Percentiles rank a stretch among this genome's conserved stretches.
Conservation (phyloP, 495 filamentous ascomycete genomes). For the Talaromyces borbonicus region DNA sequence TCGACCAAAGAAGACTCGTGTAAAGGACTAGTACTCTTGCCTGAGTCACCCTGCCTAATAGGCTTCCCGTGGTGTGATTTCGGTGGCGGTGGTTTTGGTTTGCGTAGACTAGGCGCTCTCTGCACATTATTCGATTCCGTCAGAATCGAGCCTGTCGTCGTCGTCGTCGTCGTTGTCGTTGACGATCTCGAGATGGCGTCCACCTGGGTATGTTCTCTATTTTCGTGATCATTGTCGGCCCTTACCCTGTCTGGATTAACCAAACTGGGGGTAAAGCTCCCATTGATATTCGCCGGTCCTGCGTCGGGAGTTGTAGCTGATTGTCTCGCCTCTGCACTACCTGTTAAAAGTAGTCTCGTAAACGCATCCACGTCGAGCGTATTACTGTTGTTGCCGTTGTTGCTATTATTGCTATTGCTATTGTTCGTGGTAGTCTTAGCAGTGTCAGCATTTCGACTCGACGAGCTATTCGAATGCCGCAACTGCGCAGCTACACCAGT, state of each 20-base stretch:
- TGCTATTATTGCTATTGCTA: background rate
- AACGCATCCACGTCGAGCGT: slow-evolving; percentile 54
- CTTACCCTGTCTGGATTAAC: slow-evolving; percentile 1
- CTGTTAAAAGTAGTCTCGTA: slow-evolving; percentile 50
- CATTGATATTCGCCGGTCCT: no score
- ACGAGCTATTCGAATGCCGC: no score
- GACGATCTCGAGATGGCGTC: background rate
- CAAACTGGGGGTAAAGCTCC: no score
- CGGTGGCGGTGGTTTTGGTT: slow-evolving; percentile 39
- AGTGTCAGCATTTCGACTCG: no score
- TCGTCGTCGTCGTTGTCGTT: background rate
- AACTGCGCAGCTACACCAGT: background rate
- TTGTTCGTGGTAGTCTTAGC: no score
- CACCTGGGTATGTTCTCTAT: no score
- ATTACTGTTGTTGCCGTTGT: slow-evolving; percentile 9
- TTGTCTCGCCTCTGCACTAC: slow-evolving; percentile 25
- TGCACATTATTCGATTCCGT: slow-evolving; percentile 1
- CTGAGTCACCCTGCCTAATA: slow-evolving; percentile 23
- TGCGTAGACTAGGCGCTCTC: background rate
- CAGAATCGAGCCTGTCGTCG: background rate
- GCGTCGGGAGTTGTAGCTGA: background rate
- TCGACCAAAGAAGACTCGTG: no score
- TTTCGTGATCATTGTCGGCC: no score
- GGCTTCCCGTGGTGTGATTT: slow-evolving; percentile 59
- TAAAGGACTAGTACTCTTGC: slow-evolving; percentile 8